phyloP scores from a whole-genome alignment of 768 basidiomycete species.

The Tylopilus subfusipes region DNA sequence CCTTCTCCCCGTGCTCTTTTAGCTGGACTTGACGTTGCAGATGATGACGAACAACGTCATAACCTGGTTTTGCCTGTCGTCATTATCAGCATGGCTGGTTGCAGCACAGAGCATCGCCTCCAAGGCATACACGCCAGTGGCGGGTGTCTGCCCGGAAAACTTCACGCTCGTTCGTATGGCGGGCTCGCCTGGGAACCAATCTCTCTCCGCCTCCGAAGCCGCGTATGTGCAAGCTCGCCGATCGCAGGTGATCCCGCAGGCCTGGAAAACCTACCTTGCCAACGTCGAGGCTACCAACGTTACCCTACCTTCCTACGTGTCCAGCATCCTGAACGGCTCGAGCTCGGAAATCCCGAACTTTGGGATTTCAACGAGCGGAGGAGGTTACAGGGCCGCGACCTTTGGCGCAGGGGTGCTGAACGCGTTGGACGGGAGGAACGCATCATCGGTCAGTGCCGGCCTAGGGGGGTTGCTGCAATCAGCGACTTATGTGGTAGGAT shows the following conservation, averaged over 20 bases:
- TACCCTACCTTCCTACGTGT: conserved; percentile 34
- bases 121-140: conserved; percentile 20
- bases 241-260: conserved; percentile 34
- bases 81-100: conserved; percentile 5
- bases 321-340: conserved; percentile 27
- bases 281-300: conserved; percentile 33
- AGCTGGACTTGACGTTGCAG: background rate
- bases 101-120: conserved; percentile 22
- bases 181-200: conserved; percentile 25
- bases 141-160: conserved; percentile 14
- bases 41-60: background rate
- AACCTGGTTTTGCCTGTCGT: conserved; percentile 11
- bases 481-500: conserved; percentile 48
- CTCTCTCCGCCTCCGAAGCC: conserved; percentile 34
- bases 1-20: too few relatives aligned
- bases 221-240: conserved; percentile 35
- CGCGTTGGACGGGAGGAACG: conserved; percentile 48
- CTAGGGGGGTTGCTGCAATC: conserved; percentile 51
- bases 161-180: conserved; percentile 30
- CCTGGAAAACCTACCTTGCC: conserved; percentile 39
- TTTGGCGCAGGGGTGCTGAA: conserved; percentile 50
- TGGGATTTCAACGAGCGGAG: conserved; percentile 53
- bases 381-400: conserved; percentile 53
- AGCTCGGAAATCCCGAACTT: conserved; percentile 34
- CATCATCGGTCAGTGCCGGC: conserved; percentile 38